Percentiles rank a stretch among this genome's conserved stretches.
Evolutionary conservation across 768 basidiomycete genomes (phyloP).

Genomic region (Lactarius hengduanensis): DNA sequence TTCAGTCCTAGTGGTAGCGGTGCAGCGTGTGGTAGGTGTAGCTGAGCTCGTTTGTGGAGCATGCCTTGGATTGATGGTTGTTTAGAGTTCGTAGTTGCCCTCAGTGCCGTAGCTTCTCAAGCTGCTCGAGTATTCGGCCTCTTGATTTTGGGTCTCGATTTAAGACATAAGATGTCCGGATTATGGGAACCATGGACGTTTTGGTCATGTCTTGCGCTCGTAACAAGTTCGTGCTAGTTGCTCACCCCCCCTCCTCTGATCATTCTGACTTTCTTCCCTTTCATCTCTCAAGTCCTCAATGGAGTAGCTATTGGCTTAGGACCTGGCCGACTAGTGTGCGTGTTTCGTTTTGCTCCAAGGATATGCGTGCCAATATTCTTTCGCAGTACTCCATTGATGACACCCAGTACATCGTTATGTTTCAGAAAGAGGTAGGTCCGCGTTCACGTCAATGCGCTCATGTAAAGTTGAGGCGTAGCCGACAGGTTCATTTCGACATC

Average conservation of each 20-base stretch:
- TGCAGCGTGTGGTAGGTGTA: constrained; percentile 12
- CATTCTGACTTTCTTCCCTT: not conserved
- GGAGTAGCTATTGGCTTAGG: constrained; percentile 6
- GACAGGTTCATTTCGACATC: constrained; percentile 43
- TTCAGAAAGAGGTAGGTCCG: constrained; percentile 18
- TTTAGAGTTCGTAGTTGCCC: constrained; percentile 22
- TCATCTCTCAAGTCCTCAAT: constrained; percentile 3
- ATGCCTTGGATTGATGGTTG: not conserved
- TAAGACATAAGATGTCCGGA: constrained; percentile 4
- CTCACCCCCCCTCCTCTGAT: not conserved
- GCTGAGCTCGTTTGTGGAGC: not conserved
- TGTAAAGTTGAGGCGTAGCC: constrained; percentile 1
- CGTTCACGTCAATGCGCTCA: not conserved
- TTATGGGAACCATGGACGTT: constrained; percentile 16
- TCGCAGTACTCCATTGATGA: not conserved
- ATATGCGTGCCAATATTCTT: not conserved
- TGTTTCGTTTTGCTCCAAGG: not conserved
- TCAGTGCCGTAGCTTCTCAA: constrained; percentile 10
- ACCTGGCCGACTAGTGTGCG: constrained; percentile 16
- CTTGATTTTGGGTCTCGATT: constrained; percentile 16
- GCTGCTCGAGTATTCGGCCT: constrained; percentile 22
- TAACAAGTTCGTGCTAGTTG: constrained; percentile 15
- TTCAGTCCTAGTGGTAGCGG: constrained; percentile 3
- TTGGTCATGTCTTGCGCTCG: constrained; percentile 17
- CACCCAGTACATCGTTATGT: constrained; percentile 1